Conservation (phyloP, 1,284 basidiomycete species). For the Kwoniella shivajii region DNA sequence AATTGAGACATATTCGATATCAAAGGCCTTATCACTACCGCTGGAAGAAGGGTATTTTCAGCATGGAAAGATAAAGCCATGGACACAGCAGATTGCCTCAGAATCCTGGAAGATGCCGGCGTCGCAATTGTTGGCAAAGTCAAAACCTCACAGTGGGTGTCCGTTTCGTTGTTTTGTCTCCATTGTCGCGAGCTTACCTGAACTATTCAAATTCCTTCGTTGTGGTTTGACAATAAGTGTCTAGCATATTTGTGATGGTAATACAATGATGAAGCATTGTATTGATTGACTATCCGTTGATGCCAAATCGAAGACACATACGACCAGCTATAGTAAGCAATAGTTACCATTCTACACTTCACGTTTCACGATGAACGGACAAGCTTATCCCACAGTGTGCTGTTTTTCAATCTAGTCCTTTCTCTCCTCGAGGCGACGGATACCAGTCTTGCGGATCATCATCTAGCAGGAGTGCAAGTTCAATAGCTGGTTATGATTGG, state of each 20-base stretch:
- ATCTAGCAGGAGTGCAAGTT: not conserved
- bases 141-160: not conserved
- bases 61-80: not conserved
- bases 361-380: not conserved
- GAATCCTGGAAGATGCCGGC: not conserved
- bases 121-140: not conserved
- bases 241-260: not conserved
- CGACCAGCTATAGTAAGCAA: not conserved
- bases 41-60: not conserved
- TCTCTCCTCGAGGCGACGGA: not conserved
- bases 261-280: not conserved
- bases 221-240: not conserved
- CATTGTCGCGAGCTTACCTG: not conserved
- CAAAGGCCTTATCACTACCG: not conserved
- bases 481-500: not conserved
- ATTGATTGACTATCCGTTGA: too few relatives aligned
- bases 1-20: not conserved
- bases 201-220: not conserved
- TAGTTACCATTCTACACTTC: not conserved
- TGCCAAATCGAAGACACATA: not conserved
- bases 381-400: not conserved
- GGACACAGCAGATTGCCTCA: not conserved
- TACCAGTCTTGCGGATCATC: not conserved
- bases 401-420: not conserved
- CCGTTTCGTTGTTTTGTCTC: not conserved